Base-by-base conservation (phyloP, 768 basidiomycete genomes). In the Fomitopsis serialis region DNA sequence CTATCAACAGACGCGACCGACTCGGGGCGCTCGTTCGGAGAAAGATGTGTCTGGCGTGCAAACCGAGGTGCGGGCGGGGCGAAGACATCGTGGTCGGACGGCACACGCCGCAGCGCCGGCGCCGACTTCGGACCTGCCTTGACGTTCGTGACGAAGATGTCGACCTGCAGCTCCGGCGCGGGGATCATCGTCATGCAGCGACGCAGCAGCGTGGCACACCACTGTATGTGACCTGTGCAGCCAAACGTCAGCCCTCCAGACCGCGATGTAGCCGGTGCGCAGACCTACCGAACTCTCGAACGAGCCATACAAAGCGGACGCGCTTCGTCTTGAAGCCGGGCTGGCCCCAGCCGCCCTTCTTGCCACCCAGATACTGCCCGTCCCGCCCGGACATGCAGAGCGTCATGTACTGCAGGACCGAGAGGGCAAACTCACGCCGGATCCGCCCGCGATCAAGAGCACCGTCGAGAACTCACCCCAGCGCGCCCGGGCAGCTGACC, bases 301-400 rank as follows among this genome's bases (percentile, higher is more conserved):
- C 72, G 42, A 89, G 76, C 89, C 89, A 91, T 2, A 90, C 75
- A 57, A 91, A 88, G 17, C 88, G 74, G 0, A 89, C 77, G 4
- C 89, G 74, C 29, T 61, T 69, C 6, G 78, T 81, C 42, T 68
- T 70, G 52, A 70, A 76, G 5, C 64, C 60, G 23, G 68, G 70
- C 29, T 70, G 58, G 0, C 75, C 74, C 67, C 71, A 75, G 1
- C 78, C 74, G 9, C 77, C 77, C 7, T 67, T 59, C 32, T 66
- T 68, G 7, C 79, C 77, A 13, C 81, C 81, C 12, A 82, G 64
- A 53, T 66, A 65, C 53, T 61, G 65, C 5, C 80, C 79, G 45
- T 84, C 74, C 55, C 82, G 71, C 35, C 78, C 79, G 1, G 79
- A 73, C 61, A 89, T 68, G 54, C 78, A 79, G 52, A 78, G 66